Base-by-base conservation (phyloP, 176 grass and related monocot species). In the Zea luxurians region DNA sequence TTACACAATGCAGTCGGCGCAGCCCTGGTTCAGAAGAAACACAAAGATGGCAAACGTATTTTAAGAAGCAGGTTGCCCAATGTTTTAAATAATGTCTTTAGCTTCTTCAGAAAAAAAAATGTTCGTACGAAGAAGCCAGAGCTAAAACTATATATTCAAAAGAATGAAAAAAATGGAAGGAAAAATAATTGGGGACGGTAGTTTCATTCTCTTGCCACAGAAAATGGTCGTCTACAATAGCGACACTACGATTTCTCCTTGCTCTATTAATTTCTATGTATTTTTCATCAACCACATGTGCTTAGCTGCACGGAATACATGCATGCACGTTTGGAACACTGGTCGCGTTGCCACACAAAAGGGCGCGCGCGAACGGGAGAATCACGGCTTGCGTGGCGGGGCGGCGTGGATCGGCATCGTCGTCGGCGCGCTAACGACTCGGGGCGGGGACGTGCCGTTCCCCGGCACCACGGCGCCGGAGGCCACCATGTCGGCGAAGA, bases 401-500 rank as follows among this genome's bases (percentile, higher is more conserved):
- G 70, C 55, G 62, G 4, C 73, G 21, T 0, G 3, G 3, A 10
- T 1, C 17, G 66, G 13, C 59, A 43, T 12, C n/a, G 66, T 34
- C 8, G 41, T 36, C 34, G 48, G 16, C 64, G 52, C 65, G 10
- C 21, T 8, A 8, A 63, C 77, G 48, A 77, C 77, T 15, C 10
- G 77, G n/a, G 82, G 65, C 49, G 15, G 35, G 16, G 86, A 12
- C 20, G 72, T 20, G 49, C 64, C 15, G 41, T 80, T 73, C 8
- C 70, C 70, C 17, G 61, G 83, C 67, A 48, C 77, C 3, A 74
- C 79, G 4, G 75, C 37, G 74, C 78, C 84, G 9, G 86, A 53
- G 61, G 72, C 53, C 21, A 88, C 76, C 86, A 88, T 88, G 2
- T 84, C 81, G 20, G 62, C 53, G 61, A 90, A 99, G 71, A 99